phyloP scores from a whole-genome alignment of 2,329 filamentous ascomycete species.

The Byssochlamys sp. region DNA sequence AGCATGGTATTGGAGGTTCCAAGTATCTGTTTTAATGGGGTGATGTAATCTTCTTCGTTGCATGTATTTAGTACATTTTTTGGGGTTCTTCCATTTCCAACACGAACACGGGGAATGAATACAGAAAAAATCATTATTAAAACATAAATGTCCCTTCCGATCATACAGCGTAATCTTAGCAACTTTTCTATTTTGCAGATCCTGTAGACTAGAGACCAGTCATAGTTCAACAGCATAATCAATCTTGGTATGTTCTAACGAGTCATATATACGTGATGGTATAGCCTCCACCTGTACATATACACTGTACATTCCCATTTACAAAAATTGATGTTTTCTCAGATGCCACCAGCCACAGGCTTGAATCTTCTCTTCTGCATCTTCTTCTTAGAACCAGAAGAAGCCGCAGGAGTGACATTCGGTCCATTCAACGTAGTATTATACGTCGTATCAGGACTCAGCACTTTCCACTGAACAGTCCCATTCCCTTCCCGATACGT shows the following conservation, averaged over 20 bases:
- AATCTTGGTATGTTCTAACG: too few species aligned
- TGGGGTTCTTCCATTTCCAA: neutral
- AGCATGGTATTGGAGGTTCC: neutral
- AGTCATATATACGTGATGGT: too few species aligned
- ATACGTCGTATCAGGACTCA: slow-evolving; percentile 39
- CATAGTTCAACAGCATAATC: too few species aligned
- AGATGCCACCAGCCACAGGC: neutral
- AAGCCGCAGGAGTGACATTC: slow-evolving; percentile 16
- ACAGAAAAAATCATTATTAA: neutral
- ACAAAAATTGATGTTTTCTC: neutral
- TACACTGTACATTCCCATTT: neutral
- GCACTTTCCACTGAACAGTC: slow-evolving; percentile 36
- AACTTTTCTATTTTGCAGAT: neutral
- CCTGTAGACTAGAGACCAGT: neutral
- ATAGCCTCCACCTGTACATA: neutral
- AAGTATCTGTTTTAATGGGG: neutral
- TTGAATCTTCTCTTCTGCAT: neutral
- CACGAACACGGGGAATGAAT: neutral
- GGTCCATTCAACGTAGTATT: slow-evolving; percentile 37
- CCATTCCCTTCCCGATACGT: slow-evolving; percentile 12
- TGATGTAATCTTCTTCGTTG: neutral
- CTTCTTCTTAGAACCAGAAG: neutral
- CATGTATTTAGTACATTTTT: neutral
- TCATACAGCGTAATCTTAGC: too few species aligned
- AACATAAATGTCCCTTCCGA: neutral